These are phyloP conservation scores for Francoa sonchifolia DNA, from an alignment of 441 rosid genomes.

Conservation along the genomic window DNA sequence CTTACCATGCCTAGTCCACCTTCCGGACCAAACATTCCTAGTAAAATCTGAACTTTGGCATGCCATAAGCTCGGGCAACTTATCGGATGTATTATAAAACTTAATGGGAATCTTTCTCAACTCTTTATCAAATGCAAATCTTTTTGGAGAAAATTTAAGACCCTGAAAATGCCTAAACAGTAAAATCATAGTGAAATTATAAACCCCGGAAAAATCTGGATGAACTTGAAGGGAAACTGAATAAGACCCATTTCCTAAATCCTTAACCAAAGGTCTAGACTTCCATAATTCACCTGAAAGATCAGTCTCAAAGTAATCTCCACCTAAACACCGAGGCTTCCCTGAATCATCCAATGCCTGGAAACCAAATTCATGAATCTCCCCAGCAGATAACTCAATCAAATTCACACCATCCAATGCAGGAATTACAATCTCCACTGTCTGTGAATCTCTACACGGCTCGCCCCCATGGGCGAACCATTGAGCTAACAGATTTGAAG, in stretches of 20 bases:
- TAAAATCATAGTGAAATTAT: constrained; percentile 54
- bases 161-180: constrained; percentile 76
- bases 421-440: constrained; percentile 45
- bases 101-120: constrained; percentile 35
- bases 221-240: constrained; percentile 66
- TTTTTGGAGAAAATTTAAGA: constrained; percentile 46
- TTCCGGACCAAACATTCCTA: constrained; percentile 59
- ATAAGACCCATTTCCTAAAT: constrained; percentile 74
- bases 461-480: constrained; percentile 63
- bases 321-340: constrained; percentile 49
- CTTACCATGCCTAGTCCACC: constrained; percentile 83
- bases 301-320: constrained; percentile 86
- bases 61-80: constrained; percentile 33
- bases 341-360: constrained; percentile 49
- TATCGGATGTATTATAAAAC: constrained; percentile 22
- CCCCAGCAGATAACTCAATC: constrained; percentile 52
- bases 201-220: constrained; percentile 76
- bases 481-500: constrained; percentile 36
- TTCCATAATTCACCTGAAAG: constrained; percentile 85
- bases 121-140: constrained; percentile 44
- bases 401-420: constrained; percentile 38
- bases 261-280: constrained; percentile 67
- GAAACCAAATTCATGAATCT: constrained; percentile 48
- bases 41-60: constrained; percentile 53
- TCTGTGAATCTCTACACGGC: constrained; percentile 44